Conservation (phyloP, 1,284 basidiomycete genomes). For the Cryptococcus sp. region DNA sequence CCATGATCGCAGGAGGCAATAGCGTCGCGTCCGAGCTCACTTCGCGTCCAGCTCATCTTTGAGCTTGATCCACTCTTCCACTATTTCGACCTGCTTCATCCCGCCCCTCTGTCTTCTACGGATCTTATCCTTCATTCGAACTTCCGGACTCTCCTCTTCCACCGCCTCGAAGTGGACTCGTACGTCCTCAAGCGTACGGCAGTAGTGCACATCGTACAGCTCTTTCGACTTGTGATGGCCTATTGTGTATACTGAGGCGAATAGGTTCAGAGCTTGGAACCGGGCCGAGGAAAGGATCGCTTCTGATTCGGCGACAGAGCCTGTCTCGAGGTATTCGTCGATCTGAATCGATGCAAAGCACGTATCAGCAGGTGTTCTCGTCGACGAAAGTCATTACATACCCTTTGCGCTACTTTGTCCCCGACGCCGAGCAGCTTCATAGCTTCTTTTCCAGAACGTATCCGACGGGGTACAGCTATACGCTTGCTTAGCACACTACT, state of each 20-base stretch:
- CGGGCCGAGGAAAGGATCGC: constrained; percentile 38
- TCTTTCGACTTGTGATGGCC: constrained; percentile 45
- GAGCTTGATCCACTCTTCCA: constrained; percentile 47
- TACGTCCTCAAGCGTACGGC: constrained; percentile 47
- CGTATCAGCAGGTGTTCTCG: neutral
- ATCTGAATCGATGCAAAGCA: constrained; percentile 31
- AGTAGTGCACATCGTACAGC: constrained; percentile 43
- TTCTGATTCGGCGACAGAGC: constrained; percentile 40
- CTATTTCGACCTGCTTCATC: constrained; percentile 51
- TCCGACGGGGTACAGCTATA: constrained; percentile 43
- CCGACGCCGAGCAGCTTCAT: constrained; percentile 46
- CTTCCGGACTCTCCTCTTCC: constrained; percentile 29
- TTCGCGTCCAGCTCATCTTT: constrained; percentile 44
- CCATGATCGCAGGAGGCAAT: too few species aligned
- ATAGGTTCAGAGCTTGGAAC: constrained; percentile 36
- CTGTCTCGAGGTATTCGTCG: constrained; percentile 48
- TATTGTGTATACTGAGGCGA: constrained; percentile 50
- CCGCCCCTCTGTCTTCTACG: constrained; percentile 38
- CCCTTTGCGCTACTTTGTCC: constrained; percentile 48
- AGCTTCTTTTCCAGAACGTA: constrained; percentile 49
- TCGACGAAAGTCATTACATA: constrained; percentile 12
- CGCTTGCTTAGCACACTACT: neutral
- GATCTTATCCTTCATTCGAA: constrained; percentile 32
- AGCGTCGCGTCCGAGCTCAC: constrained; percentile 21
- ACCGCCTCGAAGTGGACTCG: constrained; percentile 35